Conservation (phyloP, 2,329 filamentous ascomycete genomes). For the Cadophora gregata region DNA sequence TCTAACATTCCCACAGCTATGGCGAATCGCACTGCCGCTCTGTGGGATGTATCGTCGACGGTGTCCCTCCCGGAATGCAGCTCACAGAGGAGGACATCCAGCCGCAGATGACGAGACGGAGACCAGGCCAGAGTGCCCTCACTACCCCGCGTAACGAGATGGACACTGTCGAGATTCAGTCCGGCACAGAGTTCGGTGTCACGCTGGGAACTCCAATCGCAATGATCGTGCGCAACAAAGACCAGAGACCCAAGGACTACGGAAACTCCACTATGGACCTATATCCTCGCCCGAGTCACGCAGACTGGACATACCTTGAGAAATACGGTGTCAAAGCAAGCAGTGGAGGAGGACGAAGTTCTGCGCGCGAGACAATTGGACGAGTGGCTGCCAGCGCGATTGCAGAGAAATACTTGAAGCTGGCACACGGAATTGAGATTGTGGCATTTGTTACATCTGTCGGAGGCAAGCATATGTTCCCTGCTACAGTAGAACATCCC, state of each 20-base stretch:
- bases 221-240: constrained; percentile 87
- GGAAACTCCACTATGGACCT: constrained; percentile 86
- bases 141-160: constrained; percentile 94
- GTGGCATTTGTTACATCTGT: constrained; percentile 89
- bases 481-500: constrained; percentile 70
- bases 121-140: constrained; percentile 87
- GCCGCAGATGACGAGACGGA: constrained; percentile 88
- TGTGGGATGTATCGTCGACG: constrained; percentile 94
- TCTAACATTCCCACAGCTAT: constrained; percentile 51
- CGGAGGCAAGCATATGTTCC: constrained; percentile 79
- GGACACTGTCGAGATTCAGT: constrained; percentile 90
- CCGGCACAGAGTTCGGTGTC: constrained; percentile 86
- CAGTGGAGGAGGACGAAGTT: constrained; percentile 87
- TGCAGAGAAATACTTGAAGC: constrained; percentile 86
- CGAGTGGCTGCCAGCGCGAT: constrained; percentile 91
- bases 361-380: constrained; percentile 93
- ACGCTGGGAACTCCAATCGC: constrained; percentile 91
- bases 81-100: constrained; percentile 90
- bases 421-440: constrained; percentile 87
- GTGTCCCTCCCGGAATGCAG: constrained; percentile 84
- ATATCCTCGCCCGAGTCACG: constrained; percentile 90
- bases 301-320: constrained; percentile 95
- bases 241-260: constrained; percentile 93
- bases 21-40: constrained; percentile 91
- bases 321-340: constrained; percentile 96